A percentile compares a stretch with the other conserved stretches of the same genome.
Conservation (phyloP, 805 yeast species). For the Wickerhamiella hasegawae region DNA sequence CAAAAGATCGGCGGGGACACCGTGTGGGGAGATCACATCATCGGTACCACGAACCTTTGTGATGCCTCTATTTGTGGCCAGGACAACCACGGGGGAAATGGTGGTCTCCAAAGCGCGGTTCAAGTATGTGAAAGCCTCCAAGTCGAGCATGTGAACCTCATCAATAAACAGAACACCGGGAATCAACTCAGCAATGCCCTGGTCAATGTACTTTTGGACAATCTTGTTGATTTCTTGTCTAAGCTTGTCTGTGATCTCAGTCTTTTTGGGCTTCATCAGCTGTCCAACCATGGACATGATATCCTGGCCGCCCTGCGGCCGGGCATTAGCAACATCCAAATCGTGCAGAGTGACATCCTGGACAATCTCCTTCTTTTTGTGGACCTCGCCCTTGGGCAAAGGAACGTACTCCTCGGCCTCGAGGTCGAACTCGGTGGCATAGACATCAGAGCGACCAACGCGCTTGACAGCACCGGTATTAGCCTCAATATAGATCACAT, state of each 20-base stretch:
- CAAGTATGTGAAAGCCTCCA: slow-evolving; percentile 89
- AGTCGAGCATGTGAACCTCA: slow-evolving; percentile 96
- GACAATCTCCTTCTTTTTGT: slow-evolving; percentile 92
- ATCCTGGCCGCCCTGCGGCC: slow-evolving; percentile 96
- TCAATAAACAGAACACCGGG: slow-evolving; percentile 98
- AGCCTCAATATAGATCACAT: slow-evolving; percentile 91
- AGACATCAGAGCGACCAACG: slow-evolving; percentile 96
- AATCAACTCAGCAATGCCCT: slow-evolving; percentile 92
- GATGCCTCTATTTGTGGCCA: slow-evolving; percentile 92
- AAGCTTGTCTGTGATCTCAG: slow-evolving; percentile 92
- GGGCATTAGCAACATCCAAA: slow-evolving; percentile 87
- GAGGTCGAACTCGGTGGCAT: slow-evolving; percentile 93
- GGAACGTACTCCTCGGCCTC: slow-evolving; percentile 99
- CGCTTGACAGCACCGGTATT: slow-evolving; percentile 95
- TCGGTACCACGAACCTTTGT: slow-evolving; percentile 83
- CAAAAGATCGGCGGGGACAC: slow-evolving; percentile 86
- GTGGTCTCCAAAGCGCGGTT: slow-evolving; percentile 85
- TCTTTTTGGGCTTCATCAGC: slow-evolving; percentile 84
- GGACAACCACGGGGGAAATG: slow-evolving; percentile 85
- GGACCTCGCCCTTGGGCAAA: slow-evolving; percentile 96
- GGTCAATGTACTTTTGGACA: slow-evolving; percentile 89
- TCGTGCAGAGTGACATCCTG: slow-evolving; percentile 96
- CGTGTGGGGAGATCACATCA: slow-evolving; percentile 80
- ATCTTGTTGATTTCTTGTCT: slow-evolving; percentile 90
- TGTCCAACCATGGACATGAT: slow-evolving; percentile 95